Percentiles rank a stretch among this genome's conserved stretches.
Evolutionary conservation across 768 basidiomycete species (phyloP).

Genomic region (Candolleomyces aberdarensis): DNA sequence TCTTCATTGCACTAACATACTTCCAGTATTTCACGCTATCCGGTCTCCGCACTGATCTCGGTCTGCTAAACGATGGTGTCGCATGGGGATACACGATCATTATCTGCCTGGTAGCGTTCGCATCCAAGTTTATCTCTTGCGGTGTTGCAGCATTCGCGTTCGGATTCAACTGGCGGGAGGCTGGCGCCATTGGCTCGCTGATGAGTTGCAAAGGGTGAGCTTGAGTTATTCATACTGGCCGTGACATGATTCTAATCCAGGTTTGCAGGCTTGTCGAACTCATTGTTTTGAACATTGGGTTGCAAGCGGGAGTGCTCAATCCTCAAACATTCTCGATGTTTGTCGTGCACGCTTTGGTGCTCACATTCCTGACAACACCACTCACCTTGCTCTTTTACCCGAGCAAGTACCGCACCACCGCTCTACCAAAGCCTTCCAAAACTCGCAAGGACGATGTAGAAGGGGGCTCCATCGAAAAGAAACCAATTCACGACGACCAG

Average conservation of each 20-base stretch:
- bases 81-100: constrained; percentile 82
- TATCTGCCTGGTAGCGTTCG: constrained; percentile 72
- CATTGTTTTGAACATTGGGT: constrained; percentile 88
- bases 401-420: constrained; percentile 42
- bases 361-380: constrained; percentile 85
- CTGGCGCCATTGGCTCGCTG: constrained; percentile 77
- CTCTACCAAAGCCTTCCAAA: constrained; percentile 2
- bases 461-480: constrained; percentile 7
- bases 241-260: constrained; percentile 16
- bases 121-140: constrained; percentile 79
- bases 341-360: constrained; percentile 70
- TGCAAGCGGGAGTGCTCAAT: constrained; percentile 62
- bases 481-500: constrained; percentile 26
- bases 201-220: constrained; percentile 89
- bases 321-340: constrained; percentile 84
- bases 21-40: constrained; percentile 75
- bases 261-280: constrained; percentile 63
- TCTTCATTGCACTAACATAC: neutral
- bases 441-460: neutral
- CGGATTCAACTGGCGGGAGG: constrained; percentile 73
- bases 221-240: neutral
- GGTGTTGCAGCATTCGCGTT: constrained; percentile 50
- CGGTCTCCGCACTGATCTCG: constrained; percentile 78
- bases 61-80: constrained; percentile 67
- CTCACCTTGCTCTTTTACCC: constrained; percentile 80